Evolutionary conservation across 257 asterid species (phyloP), one percentile per base, ranked within the genome.

Genomic region (Solanum paucissectum): DNA sequence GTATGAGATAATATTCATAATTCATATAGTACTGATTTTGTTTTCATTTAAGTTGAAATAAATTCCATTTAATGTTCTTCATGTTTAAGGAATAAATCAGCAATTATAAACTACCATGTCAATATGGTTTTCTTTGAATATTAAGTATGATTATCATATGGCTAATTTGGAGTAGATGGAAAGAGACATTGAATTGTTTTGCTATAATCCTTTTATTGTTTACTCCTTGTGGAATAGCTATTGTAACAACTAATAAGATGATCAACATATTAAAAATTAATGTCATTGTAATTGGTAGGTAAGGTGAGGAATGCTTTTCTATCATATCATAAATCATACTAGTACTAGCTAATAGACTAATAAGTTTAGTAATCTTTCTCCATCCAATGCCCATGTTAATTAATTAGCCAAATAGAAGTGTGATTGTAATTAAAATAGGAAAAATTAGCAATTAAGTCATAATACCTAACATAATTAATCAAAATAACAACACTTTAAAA

Each of bases 251-350:
- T 42, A 37, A 84, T 60, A 79, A 38, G 16, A 27, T 46, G 23
- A 25, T 76, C 12, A 85, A 29, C 62, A 37, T 12, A 75, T 77
- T 73, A 29, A 75, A 27, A 40, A 25, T 82, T 37, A 49, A 36
- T 60, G 92, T 88, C 90, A 64, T 90, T 90, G 87, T 89, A 89
- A 83, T 91, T 89, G 92, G 93, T 87, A 46, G 95, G 92, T 90
- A 88, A 69, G 62, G 88, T 77, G 62, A 58, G 86, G 62, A 83
- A 12, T 46, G 60, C 62, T n/a, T 3, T 11, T n/a, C 4, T 8
- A n/a, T 40, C 34, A n/a, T 76, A 76, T 40, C 37, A 25, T 73
- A 83, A 77, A 86, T 66, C 87, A 86, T 84, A 69, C 4, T 16
- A 52, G 21, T 82, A 69, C 4, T 52, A 52, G 21, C 0, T 13